phyloP scores from a whole-genome alignment of 148 eudicot species.

The Silene conica region DNA sequence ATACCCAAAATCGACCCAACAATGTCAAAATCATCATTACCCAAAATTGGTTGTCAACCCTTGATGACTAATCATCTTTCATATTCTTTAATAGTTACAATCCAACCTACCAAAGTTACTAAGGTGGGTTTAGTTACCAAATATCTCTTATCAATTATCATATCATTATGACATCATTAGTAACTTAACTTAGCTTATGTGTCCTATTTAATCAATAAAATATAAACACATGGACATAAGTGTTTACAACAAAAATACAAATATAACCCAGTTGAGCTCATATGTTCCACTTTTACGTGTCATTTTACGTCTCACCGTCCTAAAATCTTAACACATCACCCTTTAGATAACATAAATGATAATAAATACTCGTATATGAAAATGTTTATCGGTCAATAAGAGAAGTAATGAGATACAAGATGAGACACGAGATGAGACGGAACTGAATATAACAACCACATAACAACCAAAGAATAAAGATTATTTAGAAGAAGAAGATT shows the following conservation, averaged over 20 bases:
- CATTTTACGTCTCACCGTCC: too few relatives aligned
- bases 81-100: too few relatives aligned
- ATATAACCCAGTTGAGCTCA: too few relatives aligned
- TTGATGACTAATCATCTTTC: background rate
- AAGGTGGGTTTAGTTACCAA: conserved; percentile 18
- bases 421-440: too few relatives aligned
- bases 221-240: background rate
- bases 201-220: conserved; percentile 7
- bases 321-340: too few relatives aligned
- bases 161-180: background rate
- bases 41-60: background rate
- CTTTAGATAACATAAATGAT: too few relatives aligned
- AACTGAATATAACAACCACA: background rate
- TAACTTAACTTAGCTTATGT: background rate
- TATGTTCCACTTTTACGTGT: too few relatives aligned
- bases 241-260: background rate
- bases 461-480: background rate
- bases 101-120: background rate
- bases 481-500: background rate
- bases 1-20: background rate
- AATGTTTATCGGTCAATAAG: too few relatives aligned
- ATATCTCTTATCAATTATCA: too few relatives aligned
- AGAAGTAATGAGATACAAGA: too few relatives aligned
- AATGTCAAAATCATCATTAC: background rate
- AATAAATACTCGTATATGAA: too few relatives aligned